These are phyloP conservation scores for Heteromeles arbutifolia DNA, from an alignment of 306 rosid species.

Conservation along the genomic window DNA sequence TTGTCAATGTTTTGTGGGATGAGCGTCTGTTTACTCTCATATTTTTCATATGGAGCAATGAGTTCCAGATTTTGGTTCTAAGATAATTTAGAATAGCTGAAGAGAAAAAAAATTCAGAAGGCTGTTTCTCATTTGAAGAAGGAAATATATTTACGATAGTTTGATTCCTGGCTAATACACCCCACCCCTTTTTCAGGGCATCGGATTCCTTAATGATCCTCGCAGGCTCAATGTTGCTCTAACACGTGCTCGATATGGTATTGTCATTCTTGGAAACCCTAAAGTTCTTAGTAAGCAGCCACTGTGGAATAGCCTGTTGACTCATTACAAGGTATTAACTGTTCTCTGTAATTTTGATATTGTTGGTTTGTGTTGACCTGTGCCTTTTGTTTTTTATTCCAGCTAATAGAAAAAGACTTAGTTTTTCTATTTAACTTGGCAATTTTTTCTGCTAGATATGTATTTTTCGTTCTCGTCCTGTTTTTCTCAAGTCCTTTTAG, in stretches of 20 bases:
- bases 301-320: slow-evolving; percentile 90
- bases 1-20: background rate
- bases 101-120: background rate
- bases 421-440: too few relatives aligned
- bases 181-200: slow-evolving; percentile 62
- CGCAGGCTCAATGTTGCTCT: slow-evolving; percentile 97
- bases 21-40: background rate
- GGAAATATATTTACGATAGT: background rate
- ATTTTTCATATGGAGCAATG: background rate
- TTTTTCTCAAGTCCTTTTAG: background rate
- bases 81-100: background rate
- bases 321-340: slow-evolving; percentile 84
- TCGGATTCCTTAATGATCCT: slow-evolving; percentile 95
- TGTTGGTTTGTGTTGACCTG: background rate
- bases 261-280: slow-evolving; percentile 96
- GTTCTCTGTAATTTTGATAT: background rate
- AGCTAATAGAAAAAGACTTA: background rate
- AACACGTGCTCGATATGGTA: slow-evolving; percentile 97
- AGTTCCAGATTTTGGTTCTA: background rate
- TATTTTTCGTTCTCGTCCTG: background rate
- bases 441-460: background rate
- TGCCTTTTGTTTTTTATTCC: background rate
- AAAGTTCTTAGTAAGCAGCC: slow-evolving; percentile 98
- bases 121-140: background rate
- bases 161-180: slow-evolving; percentile 18